Percentiles rank a stretch among this genome's conserved stretches.
Conservation (phyloP, 2,329 filamentous ascomycete genomes). For the Colletotrichum filicis region DNA sequence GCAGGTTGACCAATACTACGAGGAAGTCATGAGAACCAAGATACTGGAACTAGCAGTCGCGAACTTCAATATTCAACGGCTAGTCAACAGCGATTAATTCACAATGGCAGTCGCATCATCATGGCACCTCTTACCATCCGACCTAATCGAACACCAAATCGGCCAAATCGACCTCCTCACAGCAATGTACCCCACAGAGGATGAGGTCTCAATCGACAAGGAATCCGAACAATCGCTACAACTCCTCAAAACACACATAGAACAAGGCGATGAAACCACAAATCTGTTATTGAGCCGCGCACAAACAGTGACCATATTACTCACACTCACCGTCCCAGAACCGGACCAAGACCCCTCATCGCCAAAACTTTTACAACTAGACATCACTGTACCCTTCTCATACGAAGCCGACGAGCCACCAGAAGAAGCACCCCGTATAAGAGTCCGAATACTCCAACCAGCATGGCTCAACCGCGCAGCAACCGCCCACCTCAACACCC, state of each 20-base stretch:
- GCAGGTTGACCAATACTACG: not conserved
- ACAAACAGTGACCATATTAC: constrained; percentile 37
- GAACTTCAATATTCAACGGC: no score
- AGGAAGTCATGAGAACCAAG: not conserved
- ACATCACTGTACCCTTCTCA: constrained; percentile 47
- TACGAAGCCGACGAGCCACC: constrained; percentile 15
- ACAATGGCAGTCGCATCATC: constrained; percentile 12
- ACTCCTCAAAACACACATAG: not conserved
- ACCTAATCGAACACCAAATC: constrained; percentile 59
- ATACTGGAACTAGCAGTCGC: no score
- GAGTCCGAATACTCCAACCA: constrained; percentile 59
- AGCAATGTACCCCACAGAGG: constrained; percentile 60
- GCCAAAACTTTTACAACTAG: constrained; percentile 43
- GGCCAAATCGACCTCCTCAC: constrained; percentile 61
- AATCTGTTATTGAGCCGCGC: not conserved
- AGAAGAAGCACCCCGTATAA: constrained; percentile 52
- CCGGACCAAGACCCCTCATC: not conserved
- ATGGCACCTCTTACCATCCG: constrained; percentile 46
- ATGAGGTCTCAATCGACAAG: constrained; percentile 35
- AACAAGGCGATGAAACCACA: not conserved
- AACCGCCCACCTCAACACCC: constrained; percentile 47
- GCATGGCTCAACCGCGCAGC: constrained; percentile 64
- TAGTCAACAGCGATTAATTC: not conserved
- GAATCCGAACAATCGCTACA: not conserved
- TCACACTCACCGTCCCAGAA: constrained; percentile 40